Evolutionary conservation across 2,329 filamentous ascomycete species (phyloP).

Genomic region (Alternaria hordeiaustralica): DNA sequence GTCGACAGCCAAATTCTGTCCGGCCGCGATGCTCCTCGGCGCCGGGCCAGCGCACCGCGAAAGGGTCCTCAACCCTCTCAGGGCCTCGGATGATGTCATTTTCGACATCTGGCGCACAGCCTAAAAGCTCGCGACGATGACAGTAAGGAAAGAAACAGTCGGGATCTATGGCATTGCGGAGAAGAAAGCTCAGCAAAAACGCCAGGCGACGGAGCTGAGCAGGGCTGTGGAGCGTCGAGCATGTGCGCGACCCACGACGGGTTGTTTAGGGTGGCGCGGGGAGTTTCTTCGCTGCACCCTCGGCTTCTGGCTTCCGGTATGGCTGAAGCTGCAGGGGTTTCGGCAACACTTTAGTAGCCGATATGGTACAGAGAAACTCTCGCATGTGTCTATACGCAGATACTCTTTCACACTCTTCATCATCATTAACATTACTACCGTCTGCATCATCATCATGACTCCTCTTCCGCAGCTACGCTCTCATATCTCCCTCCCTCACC

Average conservation of each 20-base stretch:
- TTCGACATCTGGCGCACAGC: conserved; percentile 10
- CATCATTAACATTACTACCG: conserved; percentile 7
- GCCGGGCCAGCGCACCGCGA: conserved; percentile 32
- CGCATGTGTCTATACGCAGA: not conserved
- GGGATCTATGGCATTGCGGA: conserved; percentile 17
- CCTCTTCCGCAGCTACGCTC: conserved; percentile 56
- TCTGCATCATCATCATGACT: conserved; percentile 16
- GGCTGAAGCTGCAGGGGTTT: conserved; percentile 2
- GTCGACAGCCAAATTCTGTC: not conserved
- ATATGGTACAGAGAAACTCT: not conserved
- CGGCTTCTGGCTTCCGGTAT: conserved; percentile 17
- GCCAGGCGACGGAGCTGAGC: conserved; percentile 2
- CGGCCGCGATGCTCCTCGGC: conserved; percentile 14
- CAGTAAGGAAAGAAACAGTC: not conserved
- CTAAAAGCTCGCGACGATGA: not conserved
- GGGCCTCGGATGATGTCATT: conserved; percentile 46
- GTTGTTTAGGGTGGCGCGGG: conserved; percentile 24
- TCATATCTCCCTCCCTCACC: conserved; percentile 62
- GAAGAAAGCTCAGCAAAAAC: conserved; percentile 2
- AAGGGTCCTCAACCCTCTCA: conserved; percentile 36
- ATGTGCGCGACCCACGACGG: conserved; percentile 20
- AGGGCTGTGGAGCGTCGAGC: conserved; percentile 9
- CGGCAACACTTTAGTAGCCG: conserved; percentile 14
- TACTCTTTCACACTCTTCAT: not conserved
- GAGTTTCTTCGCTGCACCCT: conserved; percentile 28